Conservation (phyloP, 371 early-diverging fungal species). For the Apophysomyces variabilis region DNA sequence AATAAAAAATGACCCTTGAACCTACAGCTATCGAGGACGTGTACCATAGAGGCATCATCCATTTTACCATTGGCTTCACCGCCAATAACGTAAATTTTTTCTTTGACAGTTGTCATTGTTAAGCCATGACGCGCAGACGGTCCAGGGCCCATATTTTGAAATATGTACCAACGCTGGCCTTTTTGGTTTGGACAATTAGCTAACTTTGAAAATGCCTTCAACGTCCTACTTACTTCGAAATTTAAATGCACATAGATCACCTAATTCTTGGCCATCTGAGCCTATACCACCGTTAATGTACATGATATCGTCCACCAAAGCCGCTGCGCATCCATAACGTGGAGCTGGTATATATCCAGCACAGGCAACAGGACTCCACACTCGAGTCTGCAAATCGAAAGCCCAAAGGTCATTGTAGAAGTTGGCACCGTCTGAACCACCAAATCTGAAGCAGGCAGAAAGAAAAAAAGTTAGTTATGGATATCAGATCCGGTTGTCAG, state of each 20-base stretch:
- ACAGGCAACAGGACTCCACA: slow-evolving; percentile 67
- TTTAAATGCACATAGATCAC: slow-evolving; percentile 77
- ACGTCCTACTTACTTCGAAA: slow-evolving; percentile 54
- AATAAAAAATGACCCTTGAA: background rate
- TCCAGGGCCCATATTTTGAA: slow-evolving; percentile 72
- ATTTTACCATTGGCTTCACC: slow-evolving; percentile 59
- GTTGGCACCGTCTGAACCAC: slow-evolving; percentile 72
- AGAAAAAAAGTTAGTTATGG: slow-evolving; percentile 1
- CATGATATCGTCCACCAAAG: slow-evolving; percentile 76
- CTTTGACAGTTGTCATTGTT: slow-evolving; percentile 66
- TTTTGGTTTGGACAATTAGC: background rate
- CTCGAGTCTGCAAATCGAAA: slow-evolving; percentile 58
- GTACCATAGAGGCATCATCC: slow-evolving; percentile 57
- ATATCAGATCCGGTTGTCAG: too few relatives aligned
- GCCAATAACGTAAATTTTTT: slow-evolving; percentile 68
- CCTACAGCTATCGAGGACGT: slow-evolving; percentile 71
- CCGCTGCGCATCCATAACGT: slow-evolving; percentile 68
- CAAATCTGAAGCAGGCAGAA: slow-evolving; percentile 57
- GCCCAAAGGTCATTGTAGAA: slow-evolving; percentile 81
- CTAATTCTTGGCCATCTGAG: slow-evolving; percentile 61
- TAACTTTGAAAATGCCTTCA: background rate
- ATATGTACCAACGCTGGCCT: slow-evolving; percentile 77
- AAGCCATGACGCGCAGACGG: slow-evolving; percentile 70
- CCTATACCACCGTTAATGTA: slow-evolving; percentile 78
- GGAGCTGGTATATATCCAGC: slow-evolving; percentile 70